Evolutionary conservation across 352 stramenopile species (phyloP).

Genomic region (Blastocystis sp.): DNA sequence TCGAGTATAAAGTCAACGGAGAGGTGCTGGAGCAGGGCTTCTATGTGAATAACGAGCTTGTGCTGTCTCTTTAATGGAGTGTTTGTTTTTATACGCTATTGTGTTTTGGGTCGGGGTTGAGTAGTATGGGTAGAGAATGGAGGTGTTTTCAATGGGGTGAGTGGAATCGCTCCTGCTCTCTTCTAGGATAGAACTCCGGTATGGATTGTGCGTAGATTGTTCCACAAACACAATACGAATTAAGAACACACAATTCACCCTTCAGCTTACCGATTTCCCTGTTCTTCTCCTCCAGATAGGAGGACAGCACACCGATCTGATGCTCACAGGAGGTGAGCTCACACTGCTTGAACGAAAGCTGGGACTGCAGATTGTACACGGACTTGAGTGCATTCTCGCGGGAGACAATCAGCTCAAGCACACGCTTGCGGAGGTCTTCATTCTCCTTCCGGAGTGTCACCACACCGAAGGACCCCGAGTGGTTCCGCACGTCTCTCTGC

Average conservation of each 20-base stretch:
- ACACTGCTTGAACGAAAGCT: slow-evolving; percentile 2
- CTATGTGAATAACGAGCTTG: slow-evolving; percentile 51
- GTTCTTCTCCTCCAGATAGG: slow-evolving; percentile 52
- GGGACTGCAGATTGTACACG: slow-evolving; percentile 5
- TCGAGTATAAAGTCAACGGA: slow-evolving; percentile 31
- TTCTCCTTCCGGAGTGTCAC: slow-evolving; percentile 9
- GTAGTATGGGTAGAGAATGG: neutral
- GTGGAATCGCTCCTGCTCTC: no score
- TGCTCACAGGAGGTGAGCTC: slow-evolving; percentile 24
- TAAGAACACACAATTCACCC: slow-evolving; percentile 1
- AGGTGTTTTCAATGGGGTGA: neutral
- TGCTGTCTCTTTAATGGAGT: neutral
- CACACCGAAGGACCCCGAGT: no score
- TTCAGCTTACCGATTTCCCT: neutral
- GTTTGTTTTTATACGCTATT: no score
- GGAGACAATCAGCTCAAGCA: slow-evolving; percentile 16
- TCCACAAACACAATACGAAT: neutral
- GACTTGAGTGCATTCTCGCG: slow-evolving; percentile 47
- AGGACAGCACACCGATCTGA: neutral
- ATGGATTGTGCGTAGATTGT: neutral
- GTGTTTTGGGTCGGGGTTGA: neutral
- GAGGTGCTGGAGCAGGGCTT: slow-evolving; percentile 37
- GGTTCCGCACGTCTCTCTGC: neutral
- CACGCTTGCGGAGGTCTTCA: slow-evolving; percentile 17
- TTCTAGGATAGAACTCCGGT: neutral